These are phyloP conservation scores for Dicorynia guianensis DNA, from an alignment of 306 rosid species.

Conservation along the genomic window DNA sequence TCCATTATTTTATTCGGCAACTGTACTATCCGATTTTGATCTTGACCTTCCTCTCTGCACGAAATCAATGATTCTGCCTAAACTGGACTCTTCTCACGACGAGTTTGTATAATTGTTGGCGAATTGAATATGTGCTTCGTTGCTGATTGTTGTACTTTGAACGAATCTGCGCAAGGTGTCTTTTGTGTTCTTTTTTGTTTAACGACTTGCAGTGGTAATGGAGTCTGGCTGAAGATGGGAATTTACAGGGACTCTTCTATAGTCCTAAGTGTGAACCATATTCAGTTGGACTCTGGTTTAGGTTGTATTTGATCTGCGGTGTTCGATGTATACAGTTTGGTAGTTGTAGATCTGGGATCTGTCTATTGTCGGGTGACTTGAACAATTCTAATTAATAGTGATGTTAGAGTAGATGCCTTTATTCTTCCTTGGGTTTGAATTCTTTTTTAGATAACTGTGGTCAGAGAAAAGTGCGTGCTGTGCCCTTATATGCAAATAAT, in stretches of 20 bases:
- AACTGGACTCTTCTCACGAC: background rate
- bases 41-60: no score
- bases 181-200: no score
- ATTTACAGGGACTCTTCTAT: background rate
- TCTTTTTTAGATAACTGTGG: no score
- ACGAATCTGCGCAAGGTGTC: background rate
- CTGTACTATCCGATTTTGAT: no score
- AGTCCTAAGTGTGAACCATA: background rate
- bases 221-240: background rate
- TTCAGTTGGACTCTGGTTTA: constrained; percentile 6
- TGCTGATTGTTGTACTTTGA: background rate
- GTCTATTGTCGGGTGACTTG: constrained; percentile 2
- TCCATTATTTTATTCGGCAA: no score
- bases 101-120: background rate
- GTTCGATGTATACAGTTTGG: constrained; percentile 10
- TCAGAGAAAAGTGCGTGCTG: no score
- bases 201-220: background rate
- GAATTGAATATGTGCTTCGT: constrained; percentile 14
- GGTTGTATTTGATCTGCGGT: constrained; percentile 26
- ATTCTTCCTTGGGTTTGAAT: no score
- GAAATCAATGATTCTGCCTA: constrained; percentile 10
- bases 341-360: constrained; percentile 50
- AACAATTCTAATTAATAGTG: constrained; percentile 1
- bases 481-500: no score
- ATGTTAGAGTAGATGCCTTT: background rate